phyloP scores from a whole-genome alignment of 2,329 filamentous ascomycete genomes.

The Juglanconis oblonga region DNA sequence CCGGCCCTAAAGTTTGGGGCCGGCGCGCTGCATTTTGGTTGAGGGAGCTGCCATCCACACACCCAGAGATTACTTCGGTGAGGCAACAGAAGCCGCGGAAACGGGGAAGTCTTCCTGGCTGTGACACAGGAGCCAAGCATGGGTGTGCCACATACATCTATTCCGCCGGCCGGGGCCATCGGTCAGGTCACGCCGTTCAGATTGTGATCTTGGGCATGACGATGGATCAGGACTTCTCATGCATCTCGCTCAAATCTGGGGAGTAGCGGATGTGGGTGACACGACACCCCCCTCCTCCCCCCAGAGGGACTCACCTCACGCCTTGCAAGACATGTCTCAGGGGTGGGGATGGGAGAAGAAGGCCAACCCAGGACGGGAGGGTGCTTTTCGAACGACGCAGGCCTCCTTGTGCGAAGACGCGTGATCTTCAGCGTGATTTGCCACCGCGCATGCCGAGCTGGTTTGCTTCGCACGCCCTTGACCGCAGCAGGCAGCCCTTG shows the following conservation, averaged over 20 bases:
- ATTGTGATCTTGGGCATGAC: not conserved
- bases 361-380: slow-evolving; percentile 1
- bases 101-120: slow-evolving; percentile 7
- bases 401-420: slow-evolving; percentile 16
- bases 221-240: not conserved
- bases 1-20: slow-evolving; percentile 14
- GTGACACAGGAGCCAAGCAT: slow-evolving; percentile 9
- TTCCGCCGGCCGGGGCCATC: not conserved
- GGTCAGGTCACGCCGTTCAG: not conserved
- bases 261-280: not conserved
- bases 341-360: not conserved
- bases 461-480: slow-evolving; percentile 16
- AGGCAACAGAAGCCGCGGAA: slow-evolving; percentile 5
- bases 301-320: not conserved
- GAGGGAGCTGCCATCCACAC: slow-evolving; percentile 8
- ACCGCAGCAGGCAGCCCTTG: slow-evolving; percentile 6
- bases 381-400: slow-evolving; percentile 11
- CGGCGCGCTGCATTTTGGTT: slow-evolving; percentile 10
- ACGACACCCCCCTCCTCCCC: not conserved
- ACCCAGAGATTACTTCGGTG: slow-evolving; percentile 5
- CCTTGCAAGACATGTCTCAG: slow-evolving; percentile 18
- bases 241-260: not conserved
- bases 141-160: not conserved
- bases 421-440: slow-evolving; percentile 16
- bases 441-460: slow-evolving; percentile 11